Base-by-base conservation (phyloP, 164 flowering plant species). In the Stephania japonica region DNA sequence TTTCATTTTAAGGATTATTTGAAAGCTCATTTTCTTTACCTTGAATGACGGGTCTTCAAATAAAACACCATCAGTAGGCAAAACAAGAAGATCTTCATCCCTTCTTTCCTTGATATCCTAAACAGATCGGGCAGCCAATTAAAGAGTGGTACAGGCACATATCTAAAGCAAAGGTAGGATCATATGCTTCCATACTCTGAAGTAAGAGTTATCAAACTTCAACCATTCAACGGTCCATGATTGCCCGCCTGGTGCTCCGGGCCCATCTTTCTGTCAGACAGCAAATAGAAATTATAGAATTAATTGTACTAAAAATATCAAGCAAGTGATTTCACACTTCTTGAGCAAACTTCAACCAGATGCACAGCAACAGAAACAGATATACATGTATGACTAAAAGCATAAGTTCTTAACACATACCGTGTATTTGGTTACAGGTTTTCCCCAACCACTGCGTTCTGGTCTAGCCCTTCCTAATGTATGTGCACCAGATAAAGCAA, bases 371-470 rank as follows among this genome's bases (percentile, higher is more conserved):
- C 38, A 32, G 38, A 32, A 32, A 49, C 6, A 8, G 18, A 10
- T 3, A 49, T 10, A 49, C 56, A 49, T 10, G 18, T 10, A 49
- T 10, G 56, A 49, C 56, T 16, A 49, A 16, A 49, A 32, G 38
- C 38, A 16, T 3, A 49, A 49, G 18, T 49, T 10, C 18, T 10
- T 10, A 49, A 23, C 19, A 72, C 80, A 66, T 90, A 96, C 99
- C 84, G 99, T 96, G 70, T 96, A 93, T 80, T 91, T 93, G 8
- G 99, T 90, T 80, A 87, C 97, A 66, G 97, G 95, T 83, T 93
- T 93, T 75, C 99, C 99, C 98, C 97, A 93, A 68, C 99, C 99
- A 84, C 99, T 96, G 62, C 99, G 97, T 7, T 96, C 98, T 68
- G 98, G 98, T 81, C 97, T 89, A 50, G 99, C 84, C 83, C 99